Percentiles rank a stretch among this genome's conserved stretches.
Evolutionary conservation across 495 filamentous ascomycete genomes (phyloP).

Genomic region (Neurospora intermedia): DNA sequence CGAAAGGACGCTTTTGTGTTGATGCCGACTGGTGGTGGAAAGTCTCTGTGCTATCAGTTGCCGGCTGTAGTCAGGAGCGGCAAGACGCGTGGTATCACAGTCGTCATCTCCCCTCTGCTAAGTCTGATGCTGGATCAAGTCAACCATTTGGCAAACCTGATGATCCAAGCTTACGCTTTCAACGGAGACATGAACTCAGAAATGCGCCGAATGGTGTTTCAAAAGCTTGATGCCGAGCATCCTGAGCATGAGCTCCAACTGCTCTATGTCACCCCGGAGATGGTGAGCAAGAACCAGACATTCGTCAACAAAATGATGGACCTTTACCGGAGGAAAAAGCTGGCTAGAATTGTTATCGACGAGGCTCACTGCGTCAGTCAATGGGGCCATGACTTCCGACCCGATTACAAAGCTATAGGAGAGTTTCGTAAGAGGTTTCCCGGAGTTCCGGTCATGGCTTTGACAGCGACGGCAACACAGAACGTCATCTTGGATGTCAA

Average conservation of each 20-base stretch:
- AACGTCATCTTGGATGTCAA: conserved; percentile 87
- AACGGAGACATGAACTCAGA: conserved; percentile 58
- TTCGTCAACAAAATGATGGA: conserved; percentile 50
- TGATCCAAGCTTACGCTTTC: conserved; percentile 65
- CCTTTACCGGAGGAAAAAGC: conserved; percentile 52
- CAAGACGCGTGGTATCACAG: conserved; percentile 71
- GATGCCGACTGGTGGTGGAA: conserved; percentile 97
- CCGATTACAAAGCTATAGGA: conserved; percentile 85
- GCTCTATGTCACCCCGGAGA: conserved; percentile 93
- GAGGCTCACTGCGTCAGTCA: conserved; percentile 98
- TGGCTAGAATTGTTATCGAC: conserved; percentile 91
- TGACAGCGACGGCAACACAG: conserved; percentile 90
- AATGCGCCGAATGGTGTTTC: conserved; percentile 49
- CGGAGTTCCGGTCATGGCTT: conserved; percentile 78
- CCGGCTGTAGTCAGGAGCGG: conserved; percentile 78
- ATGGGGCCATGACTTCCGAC: conserved; percentile 98
- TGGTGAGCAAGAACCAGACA: conserved; percentile 67
- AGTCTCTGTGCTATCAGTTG: conserved; percentile 96
- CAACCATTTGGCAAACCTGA: conserved; percentile 58
- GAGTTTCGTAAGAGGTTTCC: conserved; percentile 55
- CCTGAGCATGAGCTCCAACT: conserved; percentile 66
- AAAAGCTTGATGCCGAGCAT: conserved; percentile 43
- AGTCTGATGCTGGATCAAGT: conserved; percentile 98
- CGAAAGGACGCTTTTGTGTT: conserved; percentile 57
- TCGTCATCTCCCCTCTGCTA: conserved; percentile 88